Percentiles rank a stretch among this genome's conserved stretches.
These are phyloP conservation scores for Parasarocladium wereldwijsianum DNA, from an alignment of 2,329 filamentous ascomycete species.

Conservation along the genomic window DNA sequence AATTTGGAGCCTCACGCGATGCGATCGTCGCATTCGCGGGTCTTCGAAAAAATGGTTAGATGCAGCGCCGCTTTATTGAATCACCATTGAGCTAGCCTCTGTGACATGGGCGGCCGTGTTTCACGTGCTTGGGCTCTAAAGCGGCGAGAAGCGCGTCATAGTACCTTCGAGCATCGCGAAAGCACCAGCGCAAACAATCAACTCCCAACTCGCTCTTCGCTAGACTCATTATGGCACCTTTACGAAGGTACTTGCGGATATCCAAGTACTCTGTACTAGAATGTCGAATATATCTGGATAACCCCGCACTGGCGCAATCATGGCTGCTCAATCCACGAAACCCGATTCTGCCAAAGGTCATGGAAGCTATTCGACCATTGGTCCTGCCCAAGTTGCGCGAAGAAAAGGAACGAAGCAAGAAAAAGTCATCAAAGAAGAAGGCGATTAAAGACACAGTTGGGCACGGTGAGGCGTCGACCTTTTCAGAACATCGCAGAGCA, in stretches of 20 bases:
- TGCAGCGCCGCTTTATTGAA: too few relatives aligned
- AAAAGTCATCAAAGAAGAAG: slow-evolving; percentile 52
- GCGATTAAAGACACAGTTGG: slow-evolving; percentile 81
- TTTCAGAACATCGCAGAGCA: not conserved
- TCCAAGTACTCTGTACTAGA: slow-evolving; percentile 92
- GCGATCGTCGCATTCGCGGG: too few relatives aligned
- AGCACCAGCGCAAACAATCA: too few relatives aligned
- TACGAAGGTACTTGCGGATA: slow-evolving; percentile 80
- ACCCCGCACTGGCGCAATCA: slow-evolving; percentile 64
- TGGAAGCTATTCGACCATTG: slow-evolving; percentile 69
- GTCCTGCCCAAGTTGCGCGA: slow-evolving; percentile 86
- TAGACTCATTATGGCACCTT: slow-evolving; percentile 56
- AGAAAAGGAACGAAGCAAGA: slow-evolving; percentile 50
- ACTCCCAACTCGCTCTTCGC: too few relatives aligned
- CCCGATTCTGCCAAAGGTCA: slow-evolving; percentile 66
- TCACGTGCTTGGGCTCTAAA: too few relatives aligned
- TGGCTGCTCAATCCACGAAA: slow-evolving; percentile 72
- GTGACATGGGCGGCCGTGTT: too few relatives aligned
- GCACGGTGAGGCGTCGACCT: not conserved
- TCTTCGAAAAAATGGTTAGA: too few relatives aligned
- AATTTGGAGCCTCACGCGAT: too few relatives aligned
- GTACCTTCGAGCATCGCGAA: too few relatives aligned
- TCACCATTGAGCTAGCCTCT: too few relatives aligned
- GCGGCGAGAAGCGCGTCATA: too few relatives aligned
- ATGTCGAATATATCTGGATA: slow-evolving; percentile 89